A percentile compares a stretch with the other conserved stretches of the same genome.
Evolutionary conservation across 208 protist species (phyloP).

Genomic region (Leishmania tarentolae): DNA sequence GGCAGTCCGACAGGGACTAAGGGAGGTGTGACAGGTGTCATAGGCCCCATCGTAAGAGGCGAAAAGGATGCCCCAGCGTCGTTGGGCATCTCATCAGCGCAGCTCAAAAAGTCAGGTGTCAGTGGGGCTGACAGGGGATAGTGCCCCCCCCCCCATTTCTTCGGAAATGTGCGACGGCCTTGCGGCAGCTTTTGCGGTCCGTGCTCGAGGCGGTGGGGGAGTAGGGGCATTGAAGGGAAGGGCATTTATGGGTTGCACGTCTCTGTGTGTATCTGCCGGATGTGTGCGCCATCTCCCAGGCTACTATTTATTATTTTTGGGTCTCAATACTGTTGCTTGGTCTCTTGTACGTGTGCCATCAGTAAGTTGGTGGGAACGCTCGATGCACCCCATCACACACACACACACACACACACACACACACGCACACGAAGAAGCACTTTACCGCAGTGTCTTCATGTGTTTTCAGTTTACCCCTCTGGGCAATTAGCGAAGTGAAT

Average conservation of each 20-base stretch:
- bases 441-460: neutral
- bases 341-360: neutral
- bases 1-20: neutral
- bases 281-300: too few species aligned
- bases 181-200: neutral
- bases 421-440: neutral
- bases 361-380: neutral
- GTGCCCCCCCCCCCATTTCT: neutral
- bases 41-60: neutral
- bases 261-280: too few species aligned
- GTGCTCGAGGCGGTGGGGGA: neutral
- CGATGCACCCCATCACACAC: neutral
- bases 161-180: neutral
- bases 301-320: too few species aligned
- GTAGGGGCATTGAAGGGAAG: too few species aligned
- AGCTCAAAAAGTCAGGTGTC: neutral
- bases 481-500: neutral
- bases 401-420: conserved; percentile 3
- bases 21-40: neutral
- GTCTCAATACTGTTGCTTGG: too few species aligned
- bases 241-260: too few species aligned
- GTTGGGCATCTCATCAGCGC: neutral
- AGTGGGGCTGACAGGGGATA: neutral
- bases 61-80: neutral
- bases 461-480: neutral